phyloP scores from a whole-genome alignment of 2,329 filamentous ascomycete genomes.

The Penicillium sp. region DNA sequence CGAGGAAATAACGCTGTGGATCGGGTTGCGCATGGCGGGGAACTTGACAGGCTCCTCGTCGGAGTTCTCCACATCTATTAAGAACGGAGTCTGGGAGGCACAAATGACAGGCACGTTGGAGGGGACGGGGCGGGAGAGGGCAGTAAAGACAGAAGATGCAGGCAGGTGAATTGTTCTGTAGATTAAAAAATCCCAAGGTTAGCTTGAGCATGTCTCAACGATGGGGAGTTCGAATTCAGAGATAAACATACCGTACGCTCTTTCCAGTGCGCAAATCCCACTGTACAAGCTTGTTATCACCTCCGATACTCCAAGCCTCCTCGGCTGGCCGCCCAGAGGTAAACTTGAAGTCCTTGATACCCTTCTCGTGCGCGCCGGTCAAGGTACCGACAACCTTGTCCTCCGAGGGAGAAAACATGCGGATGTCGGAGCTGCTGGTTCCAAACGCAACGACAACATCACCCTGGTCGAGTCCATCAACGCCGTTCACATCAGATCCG shows the following conservation, averaged over 20 bases:
- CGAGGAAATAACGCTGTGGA: slow-evolving; percentile 49
- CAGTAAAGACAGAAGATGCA: slow-evolving; percentile 38
- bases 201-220: slow-evolving; percentile 8
- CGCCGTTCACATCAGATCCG: slow-evolving; percentile 42
- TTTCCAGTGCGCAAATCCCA: slow-evolving; percentile 51
- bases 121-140: slow-evolving; percentile 43
- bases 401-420: slow-evolving; percentile 51
- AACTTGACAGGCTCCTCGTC: slow-evolving; percentile 43
- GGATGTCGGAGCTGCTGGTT: slow-evolving; percentile 50
- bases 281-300: slow-evolving; percentile 53
- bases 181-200: slow-evolving; percentile 1
- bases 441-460: slow-evolving; percentile 52
- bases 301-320: slow-evolving; percentile 55
- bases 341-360: slow-evolving; percentile 53
- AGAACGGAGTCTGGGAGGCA: slow-evolving; percentile 51
- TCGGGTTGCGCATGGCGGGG: slow-evolving; percentile 51
- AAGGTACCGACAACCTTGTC: slow-evolving; percentile 48
- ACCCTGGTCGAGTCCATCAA: slow-evolving; percentile 34
- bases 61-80: slow-evolving; percentile 44
- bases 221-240: not conserved
- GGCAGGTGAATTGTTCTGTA: slow-evolving; percentile 46
- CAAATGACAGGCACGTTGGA: slow-evolving; percentile 48
- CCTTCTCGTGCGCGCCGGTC: slow-evolving; percentile 48
- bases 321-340: slow-evolving; percentile 37
- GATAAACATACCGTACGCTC: slow-evolving; percentile 41